Conservation (phyloP, 257 asterid genomes). For the Coffea canephora region DNA sequence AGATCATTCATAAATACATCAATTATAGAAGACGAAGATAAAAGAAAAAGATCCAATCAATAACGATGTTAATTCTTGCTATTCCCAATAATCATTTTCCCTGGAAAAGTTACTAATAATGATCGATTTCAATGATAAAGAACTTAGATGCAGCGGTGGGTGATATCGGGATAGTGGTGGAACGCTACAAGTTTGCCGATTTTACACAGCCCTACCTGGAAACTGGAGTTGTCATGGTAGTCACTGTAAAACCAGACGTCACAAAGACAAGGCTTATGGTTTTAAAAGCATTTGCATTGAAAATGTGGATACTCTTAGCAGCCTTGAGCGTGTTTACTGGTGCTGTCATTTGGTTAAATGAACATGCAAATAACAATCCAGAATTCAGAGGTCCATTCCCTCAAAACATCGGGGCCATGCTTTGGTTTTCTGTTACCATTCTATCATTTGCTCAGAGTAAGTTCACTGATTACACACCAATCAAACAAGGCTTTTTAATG, state of each 20-base stretch:
- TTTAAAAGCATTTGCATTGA: slow-evolving; percentile 44
- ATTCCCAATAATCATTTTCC: too few species aligned
- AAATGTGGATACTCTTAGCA: slow-evolving; percentile 49
- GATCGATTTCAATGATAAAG: slow-evolving; percentile 13
- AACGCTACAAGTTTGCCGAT: slow-evolving; percentile 42
- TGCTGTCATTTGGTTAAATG: slow-evolving; percentile 50
- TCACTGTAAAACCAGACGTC: slow-evolving; percentile 34
- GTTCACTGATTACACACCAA: slow-evolving; percentile 8
- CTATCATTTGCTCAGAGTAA: slow-evolving; percentile 52
- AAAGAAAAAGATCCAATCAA: too few species aligned
- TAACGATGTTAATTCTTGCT: too few species aligned
- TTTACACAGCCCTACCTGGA: slow-evolving; percentile 69
- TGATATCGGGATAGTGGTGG: slow-evolving; percentile 55
- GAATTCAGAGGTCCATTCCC: slow-evolving; percentile 36
- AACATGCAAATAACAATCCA: slow-evolving; percentile 39
- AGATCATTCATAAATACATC: too few species aligned
- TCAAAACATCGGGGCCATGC: slow-evolving; percentile 36
- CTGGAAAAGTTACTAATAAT: neutral
- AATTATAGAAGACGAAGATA: too few species aligned
- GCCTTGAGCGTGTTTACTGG: slow-evolving; percentile 44
- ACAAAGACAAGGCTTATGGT: slow-evolving; percentile 32
- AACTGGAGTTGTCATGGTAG: slow-evolving; percentile 66
- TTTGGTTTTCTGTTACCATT: slow-evolving; percentile 67
- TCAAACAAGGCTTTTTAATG: neutral
- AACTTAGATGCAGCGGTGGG: slow-evolving; percentile 69